Evolutionary conservation across 2,329 filamentous ascomycete species (phyloP), one percentile per base, ranked within the genome.

Genomic region (Rosellinia necatrix): DNA sequence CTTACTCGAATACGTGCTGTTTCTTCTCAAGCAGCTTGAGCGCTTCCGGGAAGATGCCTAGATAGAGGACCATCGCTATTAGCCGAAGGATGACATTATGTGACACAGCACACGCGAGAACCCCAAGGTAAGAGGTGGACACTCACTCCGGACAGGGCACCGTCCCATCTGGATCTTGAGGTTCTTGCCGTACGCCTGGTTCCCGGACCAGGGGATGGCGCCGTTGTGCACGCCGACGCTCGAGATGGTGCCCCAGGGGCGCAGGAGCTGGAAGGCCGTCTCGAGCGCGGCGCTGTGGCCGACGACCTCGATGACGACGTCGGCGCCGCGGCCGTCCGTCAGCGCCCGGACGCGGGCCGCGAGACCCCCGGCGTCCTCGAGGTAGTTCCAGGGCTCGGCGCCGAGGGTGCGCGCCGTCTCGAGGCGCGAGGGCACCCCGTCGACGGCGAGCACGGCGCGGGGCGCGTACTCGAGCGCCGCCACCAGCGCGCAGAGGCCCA

Each of bases 191-290:
- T 56, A 61, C 3, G 56, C 53, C 29, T 59, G 52, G 24, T 55
- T 54, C 4, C 53, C 56, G 22, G 12, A 53, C 59, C 56, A 61
- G 2, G 55, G 55, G 8, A 58, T 59, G 5, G 5, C 44, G 15
- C 56, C 56, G 10, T 61, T 58, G 19, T 61, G 59, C 3, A 59
- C 59, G 8, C 59, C 59, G 2, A 61, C 56, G 22, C 59, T 61
- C 2, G 56, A 59, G 17, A 61, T 61, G 0, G 37, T 56, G n/a
- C 59, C 59, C 53, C 56, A 59, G 6, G 56, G 56, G 6, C 59
- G 38, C 7, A 61, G 35, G 13, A 61, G 52, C 9, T 53, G 9
- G 24, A 59, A 61, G 13, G 41, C 56, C n/a, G 53, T 54, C 24
- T 59, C 56, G 13, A 61, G n/a, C n/a, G 56, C 59, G 8, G 59